Conservation (phyloP, 352 stramenopile genomes). For the Pythium folliculosum region DNA sequence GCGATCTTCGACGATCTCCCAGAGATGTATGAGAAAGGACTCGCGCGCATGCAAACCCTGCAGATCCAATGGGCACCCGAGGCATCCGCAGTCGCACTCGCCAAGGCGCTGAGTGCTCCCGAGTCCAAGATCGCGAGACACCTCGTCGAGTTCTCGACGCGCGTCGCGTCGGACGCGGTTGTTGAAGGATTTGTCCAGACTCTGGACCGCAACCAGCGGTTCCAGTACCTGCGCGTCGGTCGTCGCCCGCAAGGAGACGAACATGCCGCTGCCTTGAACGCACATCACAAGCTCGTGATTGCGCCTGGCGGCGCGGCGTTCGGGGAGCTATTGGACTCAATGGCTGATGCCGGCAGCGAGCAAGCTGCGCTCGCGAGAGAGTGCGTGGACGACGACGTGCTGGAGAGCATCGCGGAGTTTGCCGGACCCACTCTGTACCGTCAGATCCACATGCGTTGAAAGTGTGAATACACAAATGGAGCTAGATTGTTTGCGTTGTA, state of each 20-base stretch:
- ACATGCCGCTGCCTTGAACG: neutral
- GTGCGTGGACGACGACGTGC: constrained; percentile 9
- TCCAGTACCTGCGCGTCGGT: constrained; percentile 14
- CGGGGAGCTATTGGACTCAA: neutral
- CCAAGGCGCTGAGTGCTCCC: neutral
- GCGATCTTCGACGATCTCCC: constrained; percentile 1
- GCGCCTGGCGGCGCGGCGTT: neutral
- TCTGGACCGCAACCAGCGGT: neutral
- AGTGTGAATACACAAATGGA: no score
- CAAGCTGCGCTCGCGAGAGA: neutral
- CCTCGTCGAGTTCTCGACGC: constrained; percentile 12
- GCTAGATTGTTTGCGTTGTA: no score
- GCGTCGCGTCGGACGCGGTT: neutral
- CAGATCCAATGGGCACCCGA: constrained; percentile 1
- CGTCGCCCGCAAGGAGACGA: neutral
- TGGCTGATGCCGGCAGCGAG: neutral
- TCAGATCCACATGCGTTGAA: constrained; percentile 7
- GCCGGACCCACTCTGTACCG: neutral
- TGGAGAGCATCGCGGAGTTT: neutral
- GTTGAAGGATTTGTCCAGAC: neutral
- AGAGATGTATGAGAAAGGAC: neutral
- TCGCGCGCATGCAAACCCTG: neutral
- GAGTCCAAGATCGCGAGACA: neutral
- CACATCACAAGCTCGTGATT: neutral
- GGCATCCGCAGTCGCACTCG: neutral